Conservation (phyloP, 2,329 filamentous ascomycete species). For the Penicillium sp. region DNA sequence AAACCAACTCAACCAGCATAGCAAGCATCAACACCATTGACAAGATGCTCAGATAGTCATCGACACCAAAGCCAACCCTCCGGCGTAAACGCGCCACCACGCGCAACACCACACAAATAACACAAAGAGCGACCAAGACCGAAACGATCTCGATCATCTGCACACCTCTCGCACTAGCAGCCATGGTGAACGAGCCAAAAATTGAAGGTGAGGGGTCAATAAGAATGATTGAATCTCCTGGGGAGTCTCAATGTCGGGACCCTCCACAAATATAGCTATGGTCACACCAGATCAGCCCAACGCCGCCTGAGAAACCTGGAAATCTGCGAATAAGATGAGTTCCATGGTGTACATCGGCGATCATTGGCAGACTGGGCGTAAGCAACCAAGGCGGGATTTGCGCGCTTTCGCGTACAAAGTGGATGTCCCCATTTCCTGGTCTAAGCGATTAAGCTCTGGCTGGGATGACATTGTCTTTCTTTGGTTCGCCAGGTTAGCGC, state of each 20-base stretch:
- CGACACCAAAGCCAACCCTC: slow-evolving; percentile 30
- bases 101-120: slow-evolving; percentile 27
- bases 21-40: slow-evolving; percentile 28
- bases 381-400: neutral
- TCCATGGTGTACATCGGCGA: neutral
- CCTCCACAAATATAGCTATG: slow-evolving; percentile 11
- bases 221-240: slow-evolving; percentile 14
- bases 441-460: slow-evolving; percentile 5
- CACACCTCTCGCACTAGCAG: slow-evolving; percentile 25
- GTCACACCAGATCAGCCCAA: neutral
- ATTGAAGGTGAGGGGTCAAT: slow-evolving; percentile 1
- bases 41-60: slow-evolving; percentile 32
- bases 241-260: neutral
- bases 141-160: slow-evolving; percentile 33
- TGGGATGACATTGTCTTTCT: slow-evolving; percentile 1
- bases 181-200: slow-evolving; percentile 21
- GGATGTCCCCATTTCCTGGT: slow-evolving; percentile 7
- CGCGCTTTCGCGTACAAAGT: slow-evolving; percentile 4
- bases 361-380: neutral
- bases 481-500: slow-evolving; percentile 7
- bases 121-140: slow-evolving; percentile 29
- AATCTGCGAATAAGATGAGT: neutral
- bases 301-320: neutral
- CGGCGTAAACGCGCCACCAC: slow-evolving; percentile 28
- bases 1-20: slow-evolving; percentile 31